Conservation (phyloP, 2,329 filamentous ascomycete genomes). For the Calonectria naviculata region DNA sequence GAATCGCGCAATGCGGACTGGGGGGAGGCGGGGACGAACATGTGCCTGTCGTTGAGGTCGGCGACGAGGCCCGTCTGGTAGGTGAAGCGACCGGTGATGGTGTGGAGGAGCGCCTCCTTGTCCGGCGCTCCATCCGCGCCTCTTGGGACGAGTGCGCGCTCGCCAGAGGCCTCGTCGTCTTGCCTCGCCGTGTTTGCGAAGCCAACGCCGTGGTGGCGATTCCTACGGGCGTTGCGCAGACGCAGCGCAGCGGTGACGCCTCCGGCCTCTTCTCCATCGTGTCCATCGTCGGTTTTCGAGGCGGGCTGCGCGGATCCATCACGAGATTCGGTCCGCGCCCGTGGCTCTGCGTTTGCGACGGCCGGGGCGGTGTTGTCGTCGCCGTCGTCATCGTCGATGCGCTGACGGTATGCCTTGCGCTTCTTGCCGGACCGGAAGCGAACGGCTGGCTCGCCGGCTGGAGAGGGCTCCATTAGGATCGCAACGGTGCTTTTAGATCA, state of each 20-base stretch:
- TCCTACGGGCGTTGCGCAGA: constrained; percentile 62
- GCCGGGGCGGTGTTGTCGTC: neutral
- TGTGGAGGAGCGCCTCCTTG: constrained; percentile 29
- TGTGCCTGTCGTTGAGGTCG: constrained; percentile 78
- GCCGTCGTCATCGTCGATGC: constrained; percentile 46
- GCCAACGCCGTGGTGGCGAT: constrained; percentile 65
- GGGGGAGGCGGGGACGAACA: constrained; percentile 66
- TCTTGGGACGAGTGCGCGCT: constrained; percentile 50
- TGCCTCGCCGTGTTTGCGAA: constrained; percentile 55
- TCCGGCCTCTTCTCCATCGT: constrained; percentile 25
- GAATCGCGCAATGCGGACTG: constrained; percentile 5
- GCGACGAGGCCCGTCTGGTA: constrained; percentile 76
- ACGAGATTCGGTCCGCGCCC: neutral
- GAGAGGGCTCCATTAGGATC: constrained; percentile 33
- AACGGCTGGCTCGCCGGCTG: constrained; percentile 44
- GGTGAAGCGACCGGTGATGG: constrained; percentile 68
- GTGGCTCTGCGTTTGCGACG: neutral
- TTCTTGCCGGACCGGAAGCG: constrained; percentile 70
- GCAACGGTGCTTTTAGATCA: constrained; percentile 8
- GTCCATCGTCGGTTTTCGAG: constrained; percentile 2
- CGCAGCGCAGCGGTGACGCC: constrained; percentile 61
- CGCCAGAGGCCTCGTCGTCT: constrained; percentile 36
- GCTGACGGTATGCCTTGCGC: constrained; percentile 69
- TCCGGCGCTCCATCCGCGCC: constrained; percentile 41
- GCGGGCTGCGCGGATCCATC: constrained; percentile 13